Percentiles rank a stretch among this genome's conserved stretches.
Conservation (phyloP, 140 eudicot genomes). For the Anethum foeniculum region DNA sequence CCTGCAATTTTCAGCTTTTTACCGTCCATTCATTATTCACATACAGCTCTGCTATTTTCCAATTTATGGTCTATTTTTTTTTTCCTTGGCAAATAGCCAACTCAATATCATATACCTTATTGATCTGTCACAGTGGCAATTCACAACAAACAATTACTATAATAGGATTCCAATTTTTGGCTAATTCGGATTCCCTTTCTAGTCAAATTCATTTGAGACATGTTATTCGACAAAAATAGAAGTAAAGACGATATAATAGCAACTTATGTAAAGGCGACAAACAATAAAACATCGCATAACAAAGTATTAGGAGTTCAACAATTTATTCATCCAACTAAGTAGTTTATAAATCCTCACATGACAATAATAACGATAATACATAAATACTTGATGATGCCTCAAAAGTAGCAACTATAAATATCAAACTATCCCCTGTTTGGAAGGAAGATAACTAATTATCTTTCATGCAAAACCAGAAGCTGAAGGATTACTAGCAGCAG, state of each 20-base stretch:
- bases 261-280: background rate
- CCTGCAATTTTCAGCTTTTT: background rate
- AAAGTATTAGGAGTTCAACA: background rate
- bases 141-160: background rate
- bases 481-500: no score
- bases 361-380: no score
- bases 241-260: background rate
- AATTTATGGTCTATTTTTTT: no score
- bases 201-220: background rate
- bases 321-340: no score
- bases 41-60: background rate
- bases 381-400: background rate
- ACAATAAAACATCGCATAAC: background rate
- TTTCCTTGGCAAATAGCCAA: background rate
- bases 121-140: background rate
- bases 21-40: background rate
- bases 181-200: background rate
- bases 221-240: no score
- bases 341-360: background rate
- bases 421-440: no score
- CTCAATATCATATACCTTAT: background rate
- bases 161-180: background rate
- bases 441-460: no score
- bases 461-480: no score
- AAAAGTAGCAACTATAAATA: no score